A percentile compares a stretch with the other conserved stretches of the same genome.
Evolutionary conservation across 257 asterid genomes (phyloP).

Genomic region (Euphrasia confusa): DNA sequence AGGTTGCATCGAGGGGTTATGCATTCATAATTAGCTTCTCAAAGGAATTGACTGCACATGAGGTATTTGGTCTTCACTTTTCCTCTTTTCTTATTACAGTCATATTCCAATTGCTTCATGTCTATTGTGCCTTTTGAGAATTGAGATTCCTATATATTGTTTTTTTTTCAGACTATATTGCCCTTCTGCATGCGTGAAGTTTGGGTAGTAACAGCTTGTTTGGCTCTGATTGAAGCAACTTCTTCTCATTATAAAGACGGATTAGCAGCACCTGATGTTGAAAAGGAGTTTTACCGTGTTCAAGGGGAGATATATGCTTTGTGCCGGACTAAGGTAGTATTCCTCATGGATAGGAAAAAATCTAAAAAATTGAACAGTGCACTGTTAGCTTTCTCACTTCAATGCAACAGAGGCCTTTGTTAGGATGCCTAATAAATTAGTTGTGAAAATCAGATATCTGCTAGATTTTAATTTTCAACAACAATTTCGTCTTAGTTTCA

Average conservation of each 20-base stretch:
- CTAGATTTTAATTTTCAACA: constrained; percentile 4
- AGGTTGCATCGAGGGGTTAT: constrained; percentile 96
- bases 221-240: constrained; percentile 69
- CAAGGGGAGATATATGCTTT: constrained; percentile 86
- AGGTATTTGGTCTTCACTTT: constrained; percentile 51
- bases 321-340: constrained; percentile 85
- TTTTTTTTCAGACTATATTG: constrained; percentile 53
- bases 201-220: constrained; percentile 93
- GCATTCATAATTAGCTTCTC: constrained; percentile 94
- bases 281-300: constrained; percentile 87
- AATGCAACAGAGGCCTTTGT: not conserved
- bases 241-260: constrained; percentile 73
- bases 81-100: constrained; percentile 19
- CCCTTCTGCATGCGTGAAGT: constrained; percentile 99
- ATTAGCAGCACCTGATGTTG: constrained; percentile 67
- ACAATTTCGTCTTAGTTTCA: constrained; percentile 10
- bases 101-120: constrained; percentile 19
- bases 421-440: constrained; percentile 17
- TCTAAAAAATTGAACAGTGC: constrained; percentile 8
- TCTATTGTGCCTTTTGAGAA: constrained; percentile 20
- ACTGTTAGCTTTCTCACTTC: constrained; percentile 18
- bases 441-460: constrained; percentile 21
- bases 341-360: constrained; percentile 15
- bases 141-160: constrained; percentile 18
- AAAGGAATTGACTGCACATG: constrained; percentile 68